Evolutionary conservation across 2,329 filamentous ascomycete genomes (phyloP).

Genomic region (Cephalotrichum gorgonifer): DNA sequence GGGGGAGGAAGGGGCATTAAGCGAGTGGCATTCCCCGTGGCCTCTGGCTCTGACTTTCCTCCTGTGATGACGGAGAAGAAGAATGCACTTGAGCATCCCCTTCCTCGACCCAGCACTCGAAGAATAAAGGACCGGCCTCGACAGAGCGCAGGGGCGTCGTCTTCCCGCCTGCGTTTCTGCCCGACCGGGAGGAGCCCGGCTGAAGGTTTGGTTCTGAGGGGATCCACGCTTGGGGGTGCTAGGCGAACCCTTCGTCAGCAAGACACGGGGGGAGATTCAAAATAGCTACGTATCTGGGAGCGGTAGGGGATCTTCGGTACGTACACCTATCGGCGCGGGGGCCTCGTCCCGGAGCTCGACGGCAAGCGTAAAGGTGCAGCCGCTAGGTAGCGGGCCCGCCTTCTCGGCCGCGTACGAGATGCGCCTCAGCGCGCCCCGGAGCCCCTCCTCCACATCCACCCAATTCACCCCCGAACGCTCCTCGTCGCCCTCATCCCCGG

Average conservation of each 20-base stretch:
- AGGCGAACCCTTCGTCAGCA: conserved; percentile 3
- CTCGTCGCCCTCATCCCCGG: conserved; percentile 12
- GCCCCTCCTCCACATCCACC: conserved; percentile 59
- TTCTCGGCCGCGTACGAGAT: conserved; percentile 50
- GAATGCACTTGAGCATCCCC: conserved; percentile 22
- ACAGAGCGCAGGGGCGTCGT: conserved; percentile 37
- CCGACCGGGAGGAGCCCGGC: conserved; percentile 14
- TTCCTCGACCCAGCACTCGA: conserved; percentile 59
- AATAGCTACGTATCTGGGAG: neutral
- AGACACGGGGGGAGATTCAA: neutral
- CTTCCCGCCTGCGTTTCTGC: neutral
- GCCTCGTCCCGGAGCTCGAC: conserved; percentile 58
- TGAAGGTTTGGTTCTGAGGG: conserved; percentile 40
- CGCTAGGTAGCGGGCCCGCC: conserved; percentile 46
- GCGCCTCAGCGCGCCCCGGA: conserved; percentile 56
- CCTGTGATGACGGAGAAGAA: conserved; percentile 5
- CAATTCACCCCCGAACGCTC: conserved; percentile 27
- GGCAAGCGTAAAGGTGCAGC: conserved; percentile 66
- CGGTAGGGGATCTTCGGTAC: conserved; percentile 14
- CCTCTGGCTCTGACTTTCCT: conserved; percentile 15
- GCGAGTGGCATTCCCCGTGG: neutral
- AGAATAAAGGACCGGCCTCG: conserved; percentile 47
- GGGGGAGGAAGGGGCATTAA: neutral
- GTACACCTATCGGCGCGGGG: conserved; percentile 46
- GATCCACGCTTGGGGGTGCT: conserved; percentile 53